Evolutionary conservation across 2,329 filamentous ascomycete genomes (phyloP).

Genomic region (Talaromyces albobiverticillius): DNA sequence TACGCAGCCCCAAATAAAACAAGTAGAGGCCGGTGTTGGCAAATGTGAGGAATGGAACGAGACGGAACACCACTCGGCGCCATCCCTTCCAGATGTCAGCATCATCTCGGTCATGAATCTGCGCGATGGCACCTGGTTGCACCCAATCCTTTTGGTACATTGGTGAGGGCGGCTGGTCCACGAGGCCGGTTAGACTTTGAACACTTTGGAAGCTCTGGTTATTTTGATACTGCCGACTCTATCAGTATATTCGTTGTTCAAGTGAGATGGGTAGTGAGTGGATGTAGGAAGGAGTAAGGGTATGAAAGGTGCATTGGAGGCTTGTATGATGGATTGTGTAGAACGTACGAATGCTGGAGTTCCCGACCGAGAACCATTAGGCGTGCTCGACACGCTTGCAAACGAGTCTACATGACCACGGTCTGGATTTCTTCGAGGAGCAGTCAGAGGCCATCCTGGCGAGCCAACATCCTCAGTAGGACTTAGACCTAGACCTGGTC

Average conservation of each 20-base stretch:
- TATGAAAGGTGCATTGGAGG: too few relatives aligned
- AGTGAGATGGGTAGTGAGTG: neutral
- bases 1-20: slow-evolving; percentile 51
- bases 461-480: slow-evolving; percentile 23
- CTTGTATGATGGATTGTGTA: too few relatives aligned
- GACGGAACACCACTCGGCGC: slow-evolving; percentile 34
- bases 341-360: slow-evolving; percentile 30
- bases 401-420: slow-evolving; percentile 19
- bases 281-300: too few relatives aligned
- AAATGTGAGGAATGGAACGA: slow-evolving; percentile 34
- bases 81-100: slow-evolving; percentile 35
- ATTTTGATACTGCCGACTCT: slow-evolving; percentile 21
- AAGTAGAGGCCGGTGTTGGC: slow-evolving; percentile 34
- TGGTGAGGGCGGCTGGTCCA: slow-evolving; percentile 28
- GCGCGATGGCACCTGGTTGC: slow-evolving; percentile 35
- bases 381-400: slow-evolving; percentile 20
- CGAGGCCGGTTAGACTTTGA: slow-evolving; percentile 32
- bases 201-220: slow-evolving; percentile 28
- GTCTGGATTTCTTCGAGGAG: slow-evolving; percentile 8
- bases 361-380: slow-evolving; percentile 28
- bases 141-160: slow-evolving; percentile 36
- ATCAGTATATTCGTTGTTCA: slow-evolving; percentile 1
- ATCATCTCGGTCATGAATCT: slow-evolving; percentile 35
- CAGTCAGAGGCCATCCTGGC: slow-evolving; percentile 20
- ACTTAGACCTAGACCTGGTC: slow-evolving; percentile 22